Evolutionary conservation across 306 rosid species (phyloP), one percentile per base, ranked within the genome.

Genomic region (Castanea mollissima): DNA sequence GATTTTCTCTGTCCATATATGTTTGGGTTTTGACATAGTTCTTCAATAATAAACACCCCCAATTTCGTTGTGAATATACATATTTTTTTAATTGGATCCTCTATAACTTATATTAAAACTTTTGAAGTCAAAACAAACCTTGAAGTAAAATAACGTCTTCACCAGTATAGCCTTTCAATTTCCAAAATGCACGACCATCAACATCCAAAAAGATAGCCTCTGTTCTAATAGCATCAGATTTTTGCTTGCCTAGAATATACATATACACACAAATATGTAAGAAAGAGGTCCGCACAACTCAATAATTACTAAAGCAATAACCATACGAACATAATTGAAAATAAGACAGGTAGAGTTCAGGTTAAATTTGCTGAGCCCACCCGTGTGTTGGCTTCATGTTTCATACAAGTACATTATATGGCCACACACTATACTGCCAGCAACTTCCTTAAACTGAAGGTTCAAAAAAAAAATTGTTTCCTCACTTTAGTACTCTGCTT

Each of bases 161-260:
- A 44, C 63, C 74, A 69, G 67, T 64, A 73, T 79, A 76, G 75
- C 87, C 71, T 70, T 73, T 84, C 46, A 89, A 56, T 69, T 82
- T 80, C 90, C 88, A 89, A 60, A 86, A 68, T 68, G 72, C 72
- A 68, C 52, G 72, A 38, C 92, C 92, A 75, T 86, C 79, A 51
- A 55, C 86, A 69, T 89, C 90, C 79, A 82, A 59, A 51, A 73
- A 27, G 15, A 75, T 34, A 74, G 88, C 87, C 34, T 78, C 86
- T 5, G 78, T 86, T 76, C 92, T 82, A 13, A 85, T 5, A 71
- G 83, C 85, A 55, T 77, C 87, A 56, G 74, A 67, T 21, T 25
- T 79, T 67, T 31, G 54, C 32, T 44, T 84, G 55, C 31, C 92
- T 84, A 55, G 19, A 84, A 72, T 51, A n/a, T 46, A 14, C 69